Conservation (phyloP, 2,329 filamentous ascomycete genomes). For the Cordyceps javanica region DNA sequence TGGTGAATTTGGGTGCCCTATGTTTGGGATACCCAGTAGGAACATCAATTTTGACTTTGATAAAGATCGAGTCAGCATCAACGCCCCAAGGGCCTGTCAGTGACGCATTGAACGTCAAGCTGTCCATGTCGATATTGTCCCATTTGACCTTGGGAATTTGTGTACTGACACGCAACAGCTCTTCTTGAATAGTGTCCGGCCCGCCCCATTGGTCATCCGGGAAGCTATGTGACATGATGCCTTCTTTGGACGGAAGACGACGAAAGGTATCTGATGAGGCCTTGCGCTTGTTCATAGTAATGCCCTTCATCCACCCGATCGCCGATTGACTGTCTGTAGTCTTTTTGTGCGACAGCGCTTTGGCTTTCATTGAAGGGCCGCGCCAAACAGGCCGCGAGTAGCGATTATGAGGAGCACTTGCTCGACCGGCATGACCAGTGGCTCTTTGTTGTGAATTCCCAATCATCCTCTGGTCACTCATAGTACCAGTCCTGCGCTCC, state of each 20-base stretch:
- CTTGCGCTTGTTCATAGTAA: slow-evolving; percentile 55
- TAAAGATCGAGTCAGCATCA: slow-evolving; percentile 50
- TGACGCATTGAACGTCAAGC: slow-evolving; percentile 51
- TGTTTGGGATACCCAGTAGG: slow-evolving; percentile 52
- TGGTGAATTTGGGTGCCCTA: slow-evolving; percentile 51
- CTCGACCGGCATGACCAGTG: slow-evolving; percentile 38
- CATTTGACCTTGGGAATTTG: slow-evolving; percentile 59
- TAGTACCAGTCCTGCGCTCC: slow-evolving; percentile 54
- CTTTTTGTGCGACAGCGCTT: slow-evolving; percentile 34
- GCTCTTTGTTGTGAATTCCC: slow-evolving; percentile 36
- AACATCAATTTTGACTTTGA: slow-evolving; percentile 56
- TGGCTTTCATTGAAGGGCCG: slow-evolving; percentile 54
- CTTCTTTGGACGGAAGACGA: slow-evolving; percentile 46
- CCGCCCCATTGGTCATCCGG: slow-evolving; percentile 54
- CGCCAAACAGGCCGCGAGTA: slow-evolving; percentile 40
- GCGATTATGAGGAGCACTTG: slow-evolving; percentile 23
- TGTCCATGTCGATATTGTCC: slow-evolving; percentile 60
- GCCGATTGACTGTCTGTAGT: slow-evolving; percentile 47
- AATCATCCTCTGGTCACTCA: slow-evolving; percentile 52
- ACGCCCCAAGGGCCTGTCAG: slow-evolving; percentile 59
- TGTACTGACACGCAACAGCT: slow-evolving; percentile 55
- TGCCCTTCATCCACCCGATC: slow-evolving; percentile 64
- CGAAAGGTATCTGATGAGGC: slow-evolving; percentile 30
- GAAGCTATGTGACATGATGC: slow-evolving; percentile 44
- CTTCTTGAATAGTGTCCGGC: slow-evolving; percentile 57